phyloP scores from a whole-genome alignment of 352 stramenopile species.

The Globisporangium iwayamae region DNA sequence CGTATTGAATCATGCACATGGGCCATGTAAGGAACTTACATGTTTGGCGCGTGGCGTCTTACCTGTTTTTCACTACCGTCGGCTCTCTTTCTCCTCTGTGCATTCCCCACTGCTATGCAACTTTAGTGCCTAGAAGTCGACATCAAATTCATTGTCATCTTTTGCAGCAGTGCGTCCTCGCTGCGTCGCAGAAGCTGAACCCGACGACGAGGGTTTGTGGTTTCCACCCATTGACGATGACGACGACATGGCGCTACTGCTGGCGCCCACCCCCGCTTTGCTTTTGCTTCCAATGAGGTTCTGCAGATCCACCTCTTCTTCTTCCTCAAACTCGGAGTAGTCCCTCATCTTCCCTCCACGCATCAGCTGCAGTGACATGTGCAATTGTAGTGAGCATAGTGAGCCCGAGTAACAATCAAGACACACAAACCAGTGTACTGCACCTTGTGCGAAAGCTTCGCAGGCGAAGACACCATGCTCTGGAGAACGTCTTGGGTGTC shows the following conservation, averaged over 20 bases:
- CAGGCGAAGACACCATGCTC: constrained; percentile 54
- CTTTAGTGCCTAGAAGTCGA: constrained; percentile 36
- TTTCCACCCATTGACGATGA: neutral
- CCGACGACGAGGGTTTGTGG: neutral
- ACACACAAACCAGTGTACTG: neutral
- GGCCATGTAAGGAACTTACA: too few relatives aligned
- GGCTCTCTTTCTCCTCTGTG: too few relatives aligned
- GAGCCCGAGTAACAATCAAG: neutral
- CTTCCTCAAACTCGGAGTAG: constrained; percentile 79
- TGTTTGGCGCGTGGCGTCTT: too few relatives aligned
- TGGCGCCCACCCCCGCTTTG: constrained; percentile 9
- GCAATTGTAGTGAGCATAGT: neutral
- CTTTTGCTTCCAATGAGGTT: constrained; percentile 59
- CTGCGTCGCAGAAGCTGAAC: neutral
- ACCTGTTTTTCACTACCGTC: too few relatives aligned
- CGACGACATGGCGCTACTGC: constrained; percentile 2
- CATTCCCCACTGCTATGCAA: too few relatives aligned
- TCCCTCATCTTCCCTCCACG: constrained; percentile 72
- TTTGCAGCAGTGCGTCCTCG: constrained; percentile 4
- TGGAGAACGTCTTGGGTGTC: constrained; percentile 48
- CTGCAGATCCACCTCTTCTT: constrained; percentile 70
- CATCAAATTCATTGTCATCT: constrained; percentile 62
- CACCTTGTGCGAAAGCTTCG: constrained; percentile 61
- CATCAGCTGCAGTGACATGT: constrained; percentile 36
- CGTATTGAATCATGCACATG: too few relatives aligned